Percentiles rank a stretch among this genome's conserved stretches.
Evolutionary conservation across 768 basidiomycete species (phyloP).

Genomic region (Porphyrellus cyaneotinctus): DNA sequence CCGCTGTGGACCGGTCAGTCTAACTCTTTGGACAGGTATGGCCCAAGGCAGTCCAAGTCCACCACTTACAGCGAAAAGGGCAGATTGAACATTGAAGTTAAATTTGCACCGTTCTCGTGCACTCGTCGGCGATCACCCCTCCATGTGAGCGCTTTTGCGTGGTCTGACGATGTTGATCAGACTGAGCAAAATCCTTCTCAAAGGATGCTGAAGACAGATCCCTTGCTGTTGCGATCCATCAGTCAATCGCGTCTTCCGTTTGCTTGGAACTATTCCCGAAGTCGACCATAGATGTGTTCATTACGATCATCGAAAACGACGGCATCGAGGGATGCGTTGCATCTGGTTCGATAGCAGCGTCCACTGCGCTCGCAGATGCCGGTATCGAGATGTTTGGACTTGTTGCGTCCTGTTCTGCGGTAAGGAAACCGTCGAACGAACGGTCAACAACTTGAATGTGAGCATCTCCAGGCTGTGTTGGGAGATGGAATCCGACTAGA

Average conservation of each 20-base stretch:
- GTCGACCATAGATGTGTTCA: constrained; percentile 86
- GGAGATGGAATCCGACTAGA: constrained; percentile 69
- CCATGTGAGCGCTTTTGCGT: constrained; percentile 52
- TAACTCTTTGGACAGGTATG: constrained; percentile 51
- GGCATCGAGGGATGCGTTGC: constrained; percentile 87
- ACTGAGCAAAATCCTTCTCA: constrained; percentile 4
- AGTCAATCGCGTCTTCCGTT: constrained; percentile 79
- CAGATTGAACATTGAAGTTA: constrained; percentile 89
- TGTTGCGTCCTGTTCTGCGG: constrained; percentile 79
- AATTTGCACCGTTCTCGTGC: constrained; percentile 94
- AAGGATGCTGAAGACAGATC: constrained; percentile 95
- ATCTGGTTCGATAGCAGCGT: constrained; percentile 81
- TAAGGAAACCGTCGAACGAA: constrained; percentile 31
- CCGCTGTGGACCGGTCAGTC: not conserved
- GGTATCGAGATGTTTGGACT: constrained; percentile 90
- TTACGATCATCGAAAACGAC: constrained; percentile 89
- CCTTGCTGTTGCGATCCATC: constrained; percentile 77
- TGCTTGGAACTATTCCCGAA: constrained; percentile 91
- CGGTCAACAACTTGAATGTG: not conserved
- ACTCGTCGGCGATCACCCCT: constrained; percentile 73
- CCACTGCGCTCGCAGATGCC: constrained; percentile 87
- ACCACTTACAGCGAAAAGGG: constrained; percentile 83
- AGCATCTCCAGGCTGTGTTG: constrained; percentile 46
- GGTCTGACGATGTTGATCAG: not conserved
- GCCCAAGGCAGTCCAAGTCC: constrained; percentile 81